phyloP scores from a whole-genome alignment of 495 filamentous ascomycete species.

The Hyaloscypha hepaticicola region DNA sequence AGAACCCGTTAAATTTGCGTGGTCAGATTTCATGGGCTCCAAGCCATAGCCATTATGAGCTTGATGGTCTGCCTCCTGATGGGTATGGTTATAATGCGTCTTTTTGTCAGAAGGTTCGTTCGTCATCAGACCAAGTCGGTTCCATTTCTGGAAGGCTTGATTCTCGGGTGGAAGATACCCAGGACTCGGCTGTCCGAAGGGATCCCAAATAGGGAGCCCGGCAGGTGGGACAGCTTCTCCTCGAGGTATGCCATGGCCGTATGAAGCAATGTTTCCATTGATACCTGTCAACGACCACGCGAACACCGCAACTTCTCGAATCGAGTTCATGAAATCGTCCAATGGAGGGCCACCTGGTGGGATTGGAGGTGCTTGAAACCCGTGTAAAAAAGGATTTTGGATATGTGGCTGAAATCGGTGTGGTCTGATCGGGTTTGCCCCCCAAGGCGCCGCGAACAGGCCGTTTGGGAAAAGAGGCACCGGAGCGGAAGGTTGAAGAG shows the following conservation, averaged over 20 bases:
- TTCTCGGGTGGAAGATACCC: slow-evolving; percentile 20
- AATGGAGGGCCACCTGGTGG: slow-evolving; percentile 49
- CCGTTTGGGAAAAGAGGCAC: slow-evolving; percentile 59
- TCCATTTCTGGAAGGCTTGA: slow-evolving; percentile 25
- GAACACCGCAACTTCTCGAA: slow-evolving; percentile 81
- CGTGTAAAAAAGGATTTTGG: slow-evolving; percentile 38
- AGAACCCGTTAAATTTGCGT: background rate
- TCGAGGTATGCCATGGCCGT: slow-evolving; percentile 58
- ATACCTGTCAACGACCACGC: slow-evolving; percentile 81
- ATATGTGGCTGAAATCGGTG: slow-evolving; percentile 31
- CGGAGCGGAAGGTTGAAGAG: slow-evolving; percentile 45
- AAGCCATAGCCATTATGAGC: slow-evolving; percentile 12
- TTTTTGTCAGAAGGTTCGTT: slow-evolving; percentile 8
- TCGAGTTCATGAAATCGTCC: slow-evolving; percentile 72
- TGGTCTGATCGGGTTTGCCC: slow-evolving; percentile 44
- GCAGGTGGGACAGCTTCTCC: slow-evolving; percentile 58
- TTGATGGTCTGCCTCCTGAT: slow-evolving; percentile 2
- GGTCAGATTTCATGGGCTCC: slow-evolving; percentile 7
- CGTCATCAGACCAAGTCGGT: slow-evolving; percentile 2
- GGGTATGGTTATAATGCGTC: slow-evolving; percentile 11
- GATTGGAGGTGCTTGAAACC: slow-evolving; percentile 17
- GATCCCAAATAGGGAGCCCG: slow-evolving; percentile 56
- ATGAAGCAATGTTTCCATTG: slow-evolving; percentile 70
- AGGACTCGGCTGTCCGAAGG: slow-evolving; percentile 14
- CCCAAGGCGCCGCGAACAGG: slow-evolving; percentile 78